Percentiles rank a stretch among this genome's conserved stretches.
Evolutionary conservation across 225 moss, liverwort and hornwort genomes (phyloP).

Genomic region (Neckera pumila): DNA sequence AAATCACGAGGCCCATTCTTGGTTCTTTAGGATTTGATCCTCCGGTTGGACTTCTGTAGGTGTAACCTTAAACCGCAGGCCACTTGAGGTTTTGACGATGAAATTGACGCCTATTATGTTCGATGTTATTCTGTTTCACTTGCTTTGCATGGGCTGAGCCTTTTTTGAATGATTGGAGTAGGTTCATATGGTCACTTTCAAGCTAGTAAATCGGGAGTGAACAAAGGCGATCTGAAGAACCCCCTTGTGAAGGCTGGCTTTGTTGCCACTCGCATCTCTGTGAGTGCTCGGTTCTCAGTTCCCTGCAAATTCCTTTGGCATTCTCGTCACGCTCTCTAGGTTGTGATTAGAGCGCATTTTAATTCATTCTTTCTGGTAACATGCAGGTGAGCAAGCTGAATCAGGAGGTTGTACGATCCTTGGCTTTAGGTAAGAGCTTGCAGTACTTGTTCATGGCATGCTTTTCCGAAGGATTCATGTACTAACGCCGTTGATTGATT

Average conservation of each 20-base stretch:
- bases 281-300: slow-evolving; percentile 7
- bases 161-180: slow-evolving; percentile 5
- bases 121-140: neutral
- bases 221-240: slow-evolving; percentile 50
- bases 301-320: neutral
- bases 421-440: slow-evolving; percentile 56
- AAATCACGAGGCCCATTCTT: neutral
- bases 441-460: neutral
- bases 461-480: neutral
- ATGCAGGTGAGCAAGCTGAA: slow-evolving; percentile 78
- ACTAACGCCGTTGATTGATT: neutral
- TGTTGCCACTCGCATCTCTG: slow-evolving; percentile 93
- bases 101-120: neutral
- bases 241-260: slow-evolving; percentile 83
- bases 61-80: neutral
- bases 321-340: neutral
- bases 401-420: slow-evolving; percentile 73
- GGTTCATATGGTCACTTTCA: slow-evolving; percentile 97
- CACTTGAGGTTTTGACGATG: neutral
- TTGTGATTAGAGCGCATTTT: neutral
- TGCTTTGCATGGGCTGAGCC: neutral
- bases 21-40: neutral
- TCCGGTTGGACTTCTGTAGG: neutral
- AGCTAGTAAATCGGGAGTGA: slow-evolving; percentile 87
- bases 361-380: neutral